phyloP scores from a whole-genome alignment of 2,329 filamentous ascomycete species.

The Penicillium sp. region DNA sequence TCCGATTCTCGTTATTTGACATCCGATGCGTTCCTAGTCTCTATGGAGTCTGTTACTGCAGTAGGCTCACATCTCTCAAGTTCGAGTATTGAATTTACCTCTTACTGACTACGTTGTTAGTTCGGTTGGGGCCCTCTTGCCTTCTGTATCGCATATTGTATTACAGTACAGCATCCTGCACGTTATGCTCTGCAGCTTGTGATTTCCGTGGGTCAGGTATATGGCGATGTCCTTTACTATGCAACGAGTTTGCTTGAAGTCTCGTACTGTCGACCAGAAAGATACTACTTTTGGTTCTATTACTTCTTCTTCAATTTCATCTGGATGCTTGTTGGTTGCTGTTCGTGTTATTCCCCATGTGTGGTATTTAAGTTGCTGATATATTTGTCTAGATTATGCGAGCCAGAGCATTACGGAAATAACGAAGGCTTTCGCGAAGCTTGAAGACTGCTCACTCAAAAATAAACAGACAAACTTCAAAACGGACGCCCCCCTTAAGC shows the following conservation, averaged over 20 bases:
- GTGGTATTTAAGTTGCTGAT: not conserved
- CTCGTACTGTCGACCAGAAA: conserved; percentile 54
- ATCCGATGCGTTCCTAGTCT: conserved; percentile 74
- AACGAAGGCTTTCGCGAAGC: not conserved
- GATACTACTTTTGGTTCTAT: conserved; percentile 58
- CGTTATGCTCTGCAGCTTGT: conserved; percentile 54
- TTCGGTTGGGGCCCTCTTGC: conserved; percentile 59
- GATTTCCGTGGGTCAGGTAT: conserved; percentile 56
- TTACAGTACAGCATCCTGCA: conserved; percentile 50
- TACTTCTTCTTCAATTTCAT: conserved; percentile 58
- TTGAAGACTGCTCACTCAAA: not conserved
- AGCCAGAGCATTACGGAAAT: not conserved
- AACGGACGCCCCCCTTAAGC: not conserved
- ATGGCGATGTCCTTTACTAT: conserved; percentile 58
- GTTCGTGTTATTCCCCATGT: conserved; percentile 21
- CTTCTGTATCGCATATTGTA: conserved; percentile 51
- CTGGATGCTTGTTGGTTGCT: conserved; percentile 55
- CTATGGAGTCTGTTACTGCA: conserved; percentile 75
- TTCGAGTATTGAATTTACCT: too few species aligned
- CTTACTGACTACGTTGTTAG: not conserved
- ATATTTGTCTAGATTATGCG: not conserved
- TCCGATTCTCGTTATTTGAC: conserved; percentile 81
- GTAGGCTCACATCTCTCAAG: conserved; percentile 44
- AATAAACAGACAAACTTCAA: not conserved
- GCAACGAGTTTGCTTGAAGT: conserved; percentile 54